Evolutionary conservation across 495 filamentous ascomycete genomes (phyloP).

Genomic region (Sabuloglossum arenarium): DNA sequence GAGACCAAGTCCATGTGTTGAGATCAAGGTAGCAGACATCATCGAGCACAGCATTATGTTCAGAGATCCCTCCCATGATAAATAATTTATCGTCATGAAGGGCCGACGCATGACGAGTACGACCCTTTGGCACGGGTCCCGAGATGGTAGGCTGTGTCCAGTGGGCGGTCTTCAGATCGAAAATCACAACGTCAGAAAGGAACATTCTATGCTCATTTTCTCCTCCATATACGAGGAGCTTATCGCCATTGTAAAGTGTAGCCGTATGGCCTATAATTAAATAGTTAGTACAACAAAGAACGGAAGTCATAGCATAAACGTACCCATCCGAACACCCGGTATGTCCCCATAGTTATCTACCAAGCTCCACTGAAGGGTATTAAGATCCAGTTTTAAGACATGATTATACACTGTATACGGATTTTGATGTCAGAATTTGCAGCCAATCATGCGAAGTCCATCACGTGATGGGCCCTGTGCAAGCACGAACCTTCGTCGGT

Average conservation of each 20-base stretch:
- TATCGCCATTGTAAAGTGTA: slow-evolving; percentile 83
- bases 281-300: not conserved
- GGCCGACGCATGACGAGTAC: slow-evolving; percentile 82
- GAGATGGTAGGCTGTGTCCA: slow-evolving; percentile 82
- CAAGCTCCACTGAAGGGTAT: slow-evolving; percentile 74
- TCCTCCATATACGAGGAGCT: slow-evolving; percentile 85
- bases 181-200: slow-evolving; percentile 86
- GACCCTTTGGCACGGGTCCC: slow-evolving; percentile 65
- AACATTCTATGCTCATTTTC: slow-evolving; percentile 95
- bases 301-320: slow-evolving; percentile 11
- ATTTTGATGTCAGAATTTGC: not conserved
- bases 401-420: slow-evolving; percentile 78
- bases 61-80: slow-evolving; percentile 75
- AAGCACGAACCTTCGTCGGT: slow-evolving; percentile 59
- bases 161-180: slow-evolving; percentile 77
- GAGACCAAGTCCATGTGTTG: slow-evolving; percentile 95
- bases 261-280: slow-evolving; percentile 60
- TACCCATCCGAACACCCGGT: slow-evolving; percentile 94
- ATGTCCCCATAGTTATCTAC: slow-evolving; percentile 99
- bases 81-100: slow-evolving; percentile 94
- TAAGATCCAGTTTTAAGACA: slow-evolving; percentile 69
- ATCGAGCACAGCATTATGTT: slow-evolving; percentile 72
- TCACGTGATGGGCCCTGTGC: not conserved
- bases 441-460: not conserved
- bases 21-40: slow-evolving; percentile 92